Base-by-base conservation (phyloP, 176 grass and related monocot genomes). In the Chloris gayana region DNA sequence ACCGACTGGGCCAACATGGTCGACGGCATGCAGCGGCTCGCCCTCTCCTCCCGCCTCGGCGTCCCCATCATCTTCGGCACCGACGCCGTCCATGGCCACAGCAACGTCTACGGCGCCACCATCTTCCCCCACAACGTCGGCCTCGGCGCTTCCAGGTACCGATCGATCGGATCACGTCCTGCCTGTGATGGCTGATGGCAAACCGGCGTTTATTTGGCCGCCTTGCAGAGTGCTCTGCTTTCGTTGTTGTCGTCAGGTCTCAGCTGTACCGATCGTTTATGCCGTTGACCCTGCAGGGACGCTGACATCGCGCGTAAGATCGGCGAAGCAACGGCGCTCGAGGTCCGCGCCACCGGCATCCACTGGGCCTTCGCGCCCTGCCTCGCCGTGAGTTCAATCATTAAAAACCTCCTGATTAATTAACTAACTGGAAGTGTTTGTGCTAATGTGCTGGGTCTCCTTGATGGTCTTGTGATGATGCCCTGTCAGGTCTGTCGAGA, bases 121-220 rank as follows among this genome's bases (percentile, higher is more conserved):
- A 38, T 99, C 8, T 99, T 99, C 79, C 88, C 96, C 2, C 96
- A 99, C 89, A 98, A 98, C 77, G 84, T 95, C 67, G 90, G 84
- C 32, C 88, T 95, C 80, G 92, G 92, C 27, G 92, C 90, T 66
- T 51, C 82, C 70, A 98, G 88, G 96, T 92, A 77, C 15, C 45
- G 14, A 64, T 64, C n/a, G 61, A 32, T 15, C 34, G 15, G 6
- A 19, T 18, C 44, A 45, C 9, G 15, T n/a, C n/a, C n/a, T n/a
- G n/a, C 11, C 45, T 10, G 53, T 63, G 53, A 30, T 32, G 33
- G 2, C 37, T 39, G 37, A 19, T 22, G 3, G 9, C 5, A 19
- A 17, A 22, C 46, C n/a, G 67, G 27, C n/a, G 50, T 17, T 26
- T 47, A 39, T 39, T 7, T 39, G 2, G 37, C 3, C 37, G 37